Evolutionary conservation across 1,284 basidiomycete species (phyloP).

Genomic region (Agaricales sp.): DNA sequence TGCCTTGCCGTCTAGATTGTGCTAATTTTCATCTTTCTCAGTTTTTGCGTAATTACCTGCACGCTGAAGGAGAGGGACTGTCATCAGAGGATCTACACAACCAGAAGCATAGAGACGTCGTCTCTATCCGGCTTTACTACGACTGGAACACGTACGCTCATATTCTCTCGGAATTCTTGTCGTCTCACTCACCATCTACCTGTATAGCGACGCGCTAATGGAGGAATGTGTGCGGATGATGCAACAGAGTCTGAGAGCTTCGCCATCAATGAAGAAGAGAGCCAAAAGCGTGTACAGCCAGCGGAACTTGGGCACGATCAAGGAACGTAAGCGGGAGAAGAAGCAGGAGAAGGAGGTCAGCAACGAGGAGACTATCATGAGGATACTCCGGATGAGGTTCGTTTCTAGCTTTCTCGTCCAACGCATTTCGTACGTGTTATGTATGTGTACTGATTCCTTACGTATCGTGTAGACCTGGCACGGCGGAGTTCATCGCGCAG

Average conservation of each 20-base stretch:
- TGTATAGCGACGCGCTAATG: conserved; percentile 75
- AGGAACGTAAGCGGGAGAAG: conserved; percentile 90
- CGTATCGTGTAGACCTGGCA: conserved; percentile 64
- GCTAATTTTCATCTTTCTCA: conserved; percentile 20
- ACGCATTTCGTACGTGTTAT: conserved; percentile 6
- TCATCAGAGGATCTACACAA: conserved; percentile 88
- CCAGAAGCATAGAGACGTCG: conserved; percentile 88
- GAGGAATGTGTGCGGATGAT: conserved; percentile 94
- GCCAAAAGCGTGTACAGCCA: conserved; percentile 87
- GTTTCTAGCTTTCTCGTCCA: conserved; percentile 15
- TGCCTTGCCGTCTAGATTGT: too few species aligned
- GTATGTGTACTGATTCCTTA: too few species aligned
- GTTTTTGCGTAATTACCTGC: conserved; percentile 94
- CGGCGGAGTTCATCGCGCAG: conserved; percentile 83
- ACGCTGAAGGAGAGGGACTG: conserved; percentile 88
- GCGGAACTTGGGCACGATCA: conserved; percentile 93
- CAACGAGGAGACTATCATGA: conserved; percentile 84
- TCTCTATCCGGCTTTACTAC: conserved; percentile 87
- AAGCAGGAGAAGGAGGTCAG: conserved; percentile 63
- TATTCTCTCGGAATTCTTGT: background rate
- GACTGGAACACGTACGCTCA: conserved; percentile 78
- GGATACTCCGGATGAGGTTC: conserved; percentile 88
- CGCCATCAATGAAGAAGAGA: conserved; percentile 74
- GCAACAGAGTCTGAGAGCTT: conserved; percentile 69
- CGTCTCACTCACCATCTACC: background rate